Base-by-base conservation (phyloP, 1,139 yeast genomes). In the Yamadazyma dendronema region DNA sequence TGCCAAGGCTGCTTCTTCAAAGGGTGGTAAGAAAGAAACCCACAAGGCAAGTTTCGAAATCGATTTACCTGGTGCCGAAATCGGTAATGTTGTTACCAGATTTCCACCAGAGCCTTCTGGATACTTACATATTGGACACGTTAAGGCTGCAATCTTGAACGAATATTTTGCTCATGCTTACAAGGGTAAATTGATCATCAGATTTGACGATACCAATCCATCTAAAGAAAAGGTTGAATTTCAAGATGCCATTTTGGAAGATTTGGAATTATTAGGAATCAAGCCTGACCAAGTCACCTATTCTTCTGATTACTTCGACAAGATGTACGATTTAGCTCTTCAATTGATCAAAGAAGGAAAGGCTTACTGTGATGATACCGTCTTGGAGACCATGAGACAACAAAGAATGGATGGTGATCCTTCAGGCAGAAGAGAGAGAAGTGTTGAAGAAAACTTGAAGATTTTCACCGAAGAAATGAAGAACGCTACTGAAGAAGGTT, bases 121-220 rank as follows among this genome's bases (percentile, higher is more conserved):
- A 72, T 90, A 88, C 66, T 76, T 92, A 62, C 77, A 92, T 83
- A 69, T 69, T 67, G 97, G 98, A 53, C 98, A 92, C 60, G 97
- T 96, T 46, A 92, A 92, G 67, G 97, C 97, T 39, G 97, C 97
- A 38, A 74, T 92, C 44, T 77, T 92, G 58, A 92, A 92, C 72
- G 94, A 90, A 68, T 90, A 88, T 69, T 90, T 90, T 68, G 97
- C 98, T 38, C 84, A 86, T 53, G 83, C 79, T 55, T 90, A 89
- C 73, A 84, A 90, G 56, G 97, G 98, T 61, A 90, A 90, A 65
- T 77, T 90, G 60, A 88, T 90, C 57, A 82, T 92, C 55, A 82
- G 98, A 67, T 92, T 90, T 60, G 98, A 92, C 61, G 97, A 92
- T 61, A 92, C 98, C 44, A 92, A 92, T 64, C 98, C 98, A 31